Evolutionary conservation across 495 filamentous ascomycete genomes (phyloP).

Genomic region (Hyphodiscus hymeniophilus): DNA sequence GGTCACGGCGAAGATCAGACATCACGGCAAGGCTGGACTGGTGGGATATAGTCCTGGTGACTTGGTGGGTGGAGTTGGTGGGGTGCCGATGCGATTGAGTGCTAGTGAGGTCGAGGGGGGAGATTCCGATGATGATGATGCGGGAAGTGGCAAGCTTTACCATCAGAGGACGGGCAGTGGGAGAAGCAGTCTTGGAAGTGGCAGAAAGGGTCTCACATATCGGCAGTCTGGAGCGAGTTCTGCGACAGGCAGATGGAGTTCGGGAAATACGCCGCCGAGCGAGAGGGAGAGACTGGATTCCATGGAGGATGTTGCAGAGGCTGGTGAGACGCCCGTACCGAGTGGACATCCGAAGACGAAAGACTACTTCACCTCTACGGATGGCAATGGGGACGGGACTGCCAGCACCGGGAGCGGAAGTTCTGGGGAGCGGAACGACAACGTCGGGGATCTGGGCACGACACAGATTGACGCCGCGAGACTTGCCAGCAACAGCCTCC

Average conservation of each 20-base stretch:
- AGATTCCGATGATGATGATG: slow-evolving; percentile 68
- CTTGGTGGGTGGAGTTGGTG: slow-evolving; percentile 60
- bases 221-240: slow-evolving; percentile 25
- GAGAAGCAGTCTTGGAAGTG: slow-evolving; percentile 67
- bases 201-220: slow-evolving; percentile 29
- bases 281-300: slow-evolving; percentile 16
- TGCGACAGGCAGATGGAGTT: slow-evolving; percentile 50
- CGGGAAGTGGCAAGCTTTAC: slow-evolving; percentile 48
- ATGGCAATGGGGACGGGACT: slow-evolving; percentile 27
- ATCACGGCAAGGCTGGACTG: slow-evolving; percentile 64
- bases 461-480: slow-evolving; percentile 22
- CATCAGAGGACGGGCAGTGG: slow-evolving; percentile 69
- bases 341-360: slow-evolving; percentile 15
- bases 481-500: slow-evolving; percentile 42
- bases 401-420: slow-evolving; percentile 41
- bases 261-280: slow-evolving; percentile 56
- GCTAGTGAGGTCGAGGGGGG: slow-evolving; percentile 91
- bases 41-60: slow-evolving; percentile 67
- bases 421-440: slow-evolving; percentile 44
- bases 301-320: slow-evolving; percentile 13
- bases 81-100: slow-evolving; percentile 83
- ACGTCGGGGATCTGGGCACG: slow-evolving; percentile 33
- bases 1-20: slow-evolving; percentile 72
- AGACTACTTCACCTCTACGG: slow-evolving; percentile 35
- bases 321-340: slow-evolving; percentile 19